Evolutionary conservation across 768 basidiomycete species (phyloP), one percentile per base, ranked within the genome.

Genomic region (Suillus placidus): DNA sequence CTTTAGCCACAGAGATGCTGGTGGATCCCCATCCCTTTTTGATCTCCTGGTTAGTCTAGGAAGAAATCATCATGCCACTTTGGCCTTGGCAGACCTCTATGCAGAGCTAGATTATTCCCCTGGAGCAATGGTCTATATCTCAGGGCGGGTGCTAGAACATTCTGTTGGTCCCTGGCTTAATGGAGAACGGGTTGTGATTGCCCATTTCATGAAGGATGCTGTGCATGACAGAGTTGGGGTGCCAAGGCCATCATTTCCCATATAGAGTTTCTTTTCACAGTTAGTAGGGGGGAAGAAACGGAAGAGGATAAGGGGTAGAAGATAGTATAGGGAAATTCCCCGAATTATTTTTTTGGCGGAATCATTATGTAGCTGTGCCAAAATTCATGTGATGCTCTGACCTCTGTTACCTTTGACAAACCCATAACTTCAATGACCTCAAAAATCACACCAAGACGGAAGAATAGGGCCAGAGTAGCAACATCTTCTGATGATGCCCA

Each of bases 121-220:
- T 75, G 1, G 66, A 73, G 5, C 60, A 64, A 3, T 76, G 75
- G 74, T 3, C 10, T 47, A 23, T 23, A 47, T 47, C n/a, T 4
- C 45, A 23, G 45, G 45, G 7, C 4, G 12, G 45, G 71, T 69
- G 37, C 69, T 68, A 38, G 65, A 64, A 9, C 40, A 61, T 6
- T 37, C 43, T 26, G 49, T 52, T 8, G n/a, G 43, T 14, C 45
- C n/a, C 5, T 63, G 62, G 62, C 16, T 23, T 7, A 63, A 52
- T 34, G 62, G 62, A 32, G 62, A 63, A 63, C 6, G 34, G 10
- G 3, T 63, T 4, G 18, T 26, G 9, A 13, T 61, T 45, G 64
- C 61, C 30, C 60, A 65, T n/a, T 65, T 64, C n/a, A 65, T 65
- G 64, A 47, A 47, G 37, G 64, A 65, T 61, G 64, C 61, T 64